These are phyloP conservation scores for Moricandia arvensis DNA, from an alignment of 345 rosid species.

Conservation along the genomic window DNA sequence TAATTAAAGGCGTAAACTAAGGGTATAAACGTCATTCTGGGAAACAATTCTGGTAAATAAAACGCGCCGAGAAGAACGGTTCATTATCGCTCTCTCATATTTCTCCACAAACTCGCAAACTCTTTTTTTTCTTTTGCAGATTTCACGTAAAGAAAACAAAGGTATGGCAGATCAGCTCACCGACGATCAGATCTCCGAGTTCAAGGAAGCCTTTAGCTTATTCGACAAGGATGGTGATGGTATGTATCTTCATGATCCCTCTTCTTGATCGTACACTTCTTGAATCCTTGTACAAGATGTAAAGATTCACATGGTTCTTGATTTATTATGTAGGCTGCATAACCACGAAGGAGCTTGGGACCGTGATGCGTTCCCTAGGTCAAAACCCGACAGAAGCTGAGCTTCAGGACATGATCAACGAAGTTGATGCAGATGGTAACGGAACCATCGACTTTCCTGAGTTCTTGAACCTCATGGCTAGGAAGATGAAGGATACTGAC, in stretches of 20 bases:
- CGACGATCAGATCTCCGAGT: conserved; percentile 82
- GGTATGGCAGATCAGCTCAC: conserved; percentile 79
- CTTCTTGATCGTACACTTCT: background rate
- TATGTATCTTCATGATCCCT: conserved; percentile 6
- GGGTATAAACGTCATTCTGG: background rate
- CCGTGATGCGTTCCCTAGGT: background rate
- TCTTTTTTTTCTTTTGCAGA: background rate
- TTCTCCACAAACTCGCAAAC: background rate
- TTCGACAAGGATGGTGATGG: conserved; percentile 92
- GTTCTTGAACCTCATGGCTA: background rate
- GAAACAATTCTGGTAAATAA: background rate
- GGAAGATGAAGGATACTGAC: background rate
- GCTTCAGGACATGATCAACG: background rate
- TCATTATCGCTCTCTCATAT: background rate
- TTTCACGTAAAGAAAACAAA: background rate
- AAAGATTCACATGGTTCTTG: background rate
- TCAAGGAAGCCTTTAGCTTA: conserved; percentile 78
- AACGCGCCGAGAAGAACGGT: conserved; percentile 19
- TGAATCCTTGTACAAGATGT: background rate
- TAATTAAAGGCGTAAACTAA: background rate
- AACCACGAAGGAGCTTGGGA: background rate
- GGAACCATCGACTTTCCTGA: background rate
- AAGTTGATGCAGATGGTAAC: background rate
- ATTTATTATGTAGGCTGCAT: background rate
- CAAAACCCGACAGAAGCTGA: background rate